Base-by-base conservation (phyloP, 2,329 filamentous ascomycete genomes). In the Fusarium longipes region DNA sequence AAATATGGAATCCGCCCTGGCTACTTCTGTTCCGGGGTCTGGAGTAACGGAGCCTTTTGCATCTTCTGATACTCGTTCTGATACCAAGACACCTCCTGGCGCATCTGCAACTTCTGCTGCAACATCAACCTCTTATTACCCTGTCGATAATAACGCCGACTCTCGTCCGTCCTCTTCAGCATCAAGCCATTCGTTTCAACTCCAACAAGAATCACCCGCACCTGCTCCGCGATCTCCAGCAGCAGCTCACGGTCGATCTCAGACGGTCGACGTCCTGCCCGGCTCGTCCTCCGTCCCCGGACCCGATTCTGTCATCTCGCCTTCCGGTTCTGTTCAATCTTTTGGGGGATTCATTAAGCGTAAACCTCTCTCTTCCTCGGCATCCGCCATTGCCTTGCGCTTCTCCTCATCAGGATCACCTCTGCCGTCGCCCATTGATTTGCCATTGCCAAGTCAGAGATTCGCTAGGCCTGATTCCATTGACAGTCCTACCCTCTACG, bases 401-500 rank as follows among this genome's bases (percentile, higher is more conserved):
- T 73, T 66, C 57, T 75, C 70, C 33, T 72, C 70, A 33, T 72
- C 73, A 22, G 66, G 65, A 38, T 73, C 68, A 33, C 49, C 68
- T 44, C 50, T 73, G n/a, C 72, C 73, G 11, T 76, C 77, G 35
- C 77, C 72, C 47, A 75, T 78, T 51, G 79, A 82, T 77, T 84
- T 22, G 79, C 81, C 45, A 39, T 80, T 80, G 63, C 83, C 85
- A n/a, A 83, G 84, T 45, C 81, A 83, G 63, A 78, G 86, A 48
- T 87, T 86, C 73, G 81, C 81, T n/a, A 81, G 86, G 63, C 82
- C 84, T 30, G 84, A 78, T 69, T 84, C 86, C 15, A 75, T 87
- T 54, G 86, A 89, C 75, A 89, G 86, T 74, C 87, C 86, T 63
- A 88, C 86, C 30, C 77, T 89, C 47, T 89, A 89, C 82, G 85